Evolutionary conservation across 371 early-diverging fungal genomes (phyloP), one percentile per base, ranked within the genome.

Genomic region (Chytridium lagenaria): DNA sequence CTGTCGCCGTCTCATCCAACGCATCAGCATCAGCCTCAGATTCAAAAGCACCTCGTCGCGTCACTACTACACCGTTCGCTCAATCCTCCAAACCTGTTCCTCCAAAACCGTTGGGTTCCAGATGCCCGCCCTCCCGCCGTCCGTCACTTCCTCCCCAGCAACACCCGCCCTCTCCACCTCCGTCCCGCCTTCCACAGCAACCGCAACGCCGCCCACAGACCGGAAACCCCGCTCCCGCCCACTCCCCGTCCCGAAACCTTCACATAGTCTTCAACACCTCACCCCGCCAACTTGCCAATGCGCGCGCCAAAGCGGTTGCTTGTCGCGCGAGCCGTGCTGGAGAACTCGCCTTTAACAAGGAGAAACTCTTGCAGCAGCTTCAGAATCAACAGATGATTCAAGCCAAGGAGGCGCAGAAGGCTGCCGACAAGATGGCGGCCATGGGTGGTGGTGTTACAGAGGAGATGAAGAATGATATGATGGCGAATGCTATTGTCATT

Each of bases 341-440:
- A 28, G 39, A 61, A 37, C 71, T 50, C 64, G 31, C 59, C 64
- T 71, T 71, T 50, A 61, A 50, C 71, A 39, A 39, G 26, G 26
- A 69, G 37, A 55, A 69, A 26, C 33, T 59, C 19, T 26, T 5
- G 37, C 1, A 31, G 59, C 55, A 23, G 26, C 55, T n/a, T n/a
- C 23, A 3, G 34, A 30, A 52, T 22, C 55, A 30, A n/a, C 69
- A 34, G 23, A 7, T 36, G 7, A 33, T 69, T n/a, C 36, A 16
- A 44, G 23, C 3, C 15, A 3, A 52, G n/a, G 33, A 30, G 37
- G 55, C 5, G 23, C 2, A 3, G 23, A 33, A 49, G 26, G 26
- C 52, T 40, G 68, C 68, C 50, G 33, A 39, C 55, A 68, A 57
- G 68, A 23, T 67, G 5, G n/a, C 26, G 22, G 68, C 68, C 51